A percentile compares a stretch with the other conserved stretches of the same genome.
Evolutionary conservation across 192 early-diverging fungal genomes (phyloP).

Genomic region (Endogone sp.): DNA sequence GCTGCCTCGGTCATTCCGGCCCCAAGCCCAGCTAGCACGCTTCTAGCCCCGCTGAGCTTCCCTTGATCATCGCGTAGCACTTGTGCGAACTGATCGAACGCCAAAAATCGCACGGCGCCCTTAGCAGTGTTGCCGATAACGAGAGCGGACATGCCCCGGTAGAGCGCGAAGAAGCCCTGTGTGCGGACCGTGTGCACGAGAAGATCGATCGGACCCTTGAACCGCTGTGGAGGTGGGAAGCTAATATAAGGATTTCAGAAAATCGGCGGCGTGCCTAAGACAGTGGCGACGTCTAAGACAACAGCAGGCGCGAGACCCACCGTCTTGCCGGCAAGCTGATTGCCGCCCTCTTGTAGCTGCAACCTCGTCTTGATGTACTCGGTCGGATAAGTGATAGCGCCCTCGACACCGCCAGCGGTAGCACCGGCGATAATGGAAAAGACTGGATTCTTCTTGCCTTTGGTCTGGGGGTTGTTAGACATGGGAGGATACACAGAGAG

Average conservation of each 20-base stretch:
- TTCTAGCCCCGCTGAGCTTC: slow-evolving; percentile 59
- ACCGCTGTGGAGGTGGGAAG: slow-evolving; percentile 28
- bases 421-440: slow-evolving; percentile 81
- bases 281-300: background rate
- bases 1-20: slow-evolving; percentile 88
- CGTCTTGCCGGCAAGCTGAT: slow-evolving; percentile 21
- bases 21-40: slow-evolving; percentile 76
- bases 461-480: no score
- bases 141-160: slow-evolving; percentile 87
- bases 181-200: slow-evolving; percentile 63
- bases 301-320: slow-evolving; percentile 13
- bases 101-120: slow-evolving; percentile 90
- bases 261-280: no score
- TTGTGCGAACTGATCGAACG: slow-evolving; percentile 85
- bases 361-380: slow-evolving; percentile 96
- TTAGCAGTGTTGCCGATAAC: slow-evolving; percentile 91
- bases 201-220: slow-evolving; percentile 82
- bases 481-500: no score
- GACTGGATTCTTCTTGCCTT: slow-evolving; percentile 35
- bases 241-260: no score
- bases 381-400: slow-evolving; percentile 88
- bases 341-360: slow-evolving; percentile 74
- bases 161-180: slow-evolving; percentile 74
- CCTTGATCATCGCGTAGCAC: slow-evolving; percentile 68
- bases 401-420: slow-evolving; percentile 89